Evolutionary conservation across 2,329 filamentous ascomycete genomes (phyloP).

Genomic region (Clonostachys solani): DNA sequence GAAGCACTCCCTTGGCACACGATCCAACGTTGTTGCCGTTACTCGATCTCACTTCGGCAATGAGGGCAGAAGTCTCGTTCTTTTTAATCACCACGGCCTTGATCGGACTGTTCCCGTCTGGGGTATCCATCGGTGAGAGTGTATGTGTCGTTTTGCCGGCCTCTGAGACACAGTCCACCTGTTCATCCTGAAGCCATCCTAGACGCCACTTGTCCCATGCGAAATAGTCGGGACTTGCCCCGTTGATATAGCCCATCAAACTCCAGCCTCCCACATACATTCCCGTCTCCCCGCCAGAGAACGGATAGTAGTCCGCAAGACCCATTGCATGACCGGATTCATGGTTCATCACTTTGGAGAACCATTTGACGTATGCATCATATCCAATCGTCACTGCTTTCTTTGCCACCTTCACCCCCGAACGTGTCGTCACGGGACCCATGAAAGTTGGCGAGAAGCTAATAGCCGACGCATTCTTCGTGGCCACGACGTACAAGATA

Average conservation of each 20-base stretch:
- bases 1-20: constrained; percentile 24
- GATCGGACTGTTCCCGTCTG: background rate
- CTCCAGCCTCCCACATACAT: constrained; percentile 28
- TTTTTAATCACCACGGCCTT: background rate
- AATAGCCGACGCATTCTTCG: background rate
- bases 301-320: constrained; percentile 28
- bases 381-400: constrained; percentile 24
- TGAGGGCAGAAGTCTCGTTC: constrained; percentile 10
- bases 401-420: constrained; percentile 11
- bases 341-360: constrained; percentile 27
- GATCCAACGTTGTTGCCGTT: constrained; percentile 14
- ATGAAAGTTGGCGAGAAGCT: background rate
- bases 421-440: background rate
- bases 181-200: constrained; percentile 26
- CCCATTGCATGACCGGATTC: constrained; percentile 32
- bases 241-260: constrained; percentile 27
- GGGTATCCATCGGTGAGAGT: background rate
- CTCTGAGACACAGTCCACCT: constrained; percentile 21
- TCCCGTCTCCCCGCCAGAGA: constrained; percentile 14
- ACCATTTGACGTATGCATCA: constrained; percentile 22
- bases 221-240: constrained; percentile 26
- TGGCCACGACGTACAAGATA: constrained; percentile 20
- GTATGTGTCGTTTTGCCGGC: constrained; percentile 17
- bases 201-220: constrained; percentile 32
- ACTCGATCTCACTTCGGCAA: constrained; percentile 22